Conservation (phyloP, 345 rosid genomes). For the Trapa bicornis region DNA sequence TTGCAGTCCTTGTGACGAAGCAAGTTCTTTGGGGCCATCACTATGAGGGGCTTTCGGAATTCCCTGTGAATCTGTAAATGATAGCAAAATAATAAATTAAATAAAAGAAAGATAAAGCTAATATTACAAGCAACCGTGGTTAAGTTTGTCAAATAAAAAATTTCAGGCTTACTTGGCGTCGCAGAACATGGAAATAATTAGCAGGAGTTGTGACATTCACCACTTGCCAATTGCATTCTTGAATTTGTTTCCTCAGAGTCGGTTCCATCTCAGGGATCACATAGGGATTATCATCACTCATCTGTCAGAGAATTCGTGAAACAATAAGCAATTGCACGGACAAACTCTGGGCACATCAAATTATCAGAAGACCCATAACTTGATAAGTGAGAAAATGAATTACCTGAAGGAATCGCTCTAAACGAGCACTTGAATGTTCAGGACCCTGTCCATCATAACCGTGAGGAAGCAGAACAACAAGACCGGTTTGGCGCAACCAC, state of each 20-base stretch:
- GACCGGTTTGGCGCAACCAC: slow-evolving; percentile 20
- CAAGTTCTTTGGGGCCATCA: slow-evolving; percentile 80
- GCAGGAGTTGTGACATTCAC: slow-evolving; percentile 19
- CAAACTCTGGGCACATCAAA: not conserved
- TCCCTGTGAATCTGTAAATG: slow-evolving; percentile 59
- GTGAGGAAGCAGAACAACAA: slow-evolving; percentile 18
- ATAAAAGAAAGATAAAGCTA: not conserved
- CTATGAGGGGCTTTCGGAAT: slow-evolving; percentile 81
- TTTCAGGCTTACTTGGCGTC: not conserved
- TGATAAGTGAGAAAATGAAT: slow-evolving; percentile 4
- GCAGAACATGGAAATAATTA: slow-evolving; percentile 13
- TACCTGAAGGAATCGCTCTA: slow-evolving; percentile 19
- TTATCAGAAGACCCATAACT: not conserved
- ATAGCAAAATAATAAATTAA: not conserved
- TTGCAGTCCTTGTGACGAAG: slow-evolving; percentile 85
- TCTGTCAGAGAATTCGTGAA: slow-evolving; percentile 8
- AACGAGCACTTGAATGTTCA: slow-evolving; percentile 17
- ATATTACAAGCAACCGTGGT: not conserved
- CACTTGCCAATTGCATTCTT: not conserved
- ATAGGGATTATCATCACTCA: slow-evolving; percentile 18
- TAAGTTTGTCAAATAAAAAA: not conserved
- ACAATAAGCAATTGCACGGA: not conserved
- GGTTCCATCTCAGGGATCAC: slow-evolving; percentile 14
- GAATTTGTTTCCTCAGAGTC: not conserved
- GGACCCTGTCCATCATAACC: slow-evolving; percentile 22